Evolutionary conservation across 331 rosid species (phyloP), one percentile per base, ranked within the genome.

Genomic region (Erythrophleum ivorense): DNA sequence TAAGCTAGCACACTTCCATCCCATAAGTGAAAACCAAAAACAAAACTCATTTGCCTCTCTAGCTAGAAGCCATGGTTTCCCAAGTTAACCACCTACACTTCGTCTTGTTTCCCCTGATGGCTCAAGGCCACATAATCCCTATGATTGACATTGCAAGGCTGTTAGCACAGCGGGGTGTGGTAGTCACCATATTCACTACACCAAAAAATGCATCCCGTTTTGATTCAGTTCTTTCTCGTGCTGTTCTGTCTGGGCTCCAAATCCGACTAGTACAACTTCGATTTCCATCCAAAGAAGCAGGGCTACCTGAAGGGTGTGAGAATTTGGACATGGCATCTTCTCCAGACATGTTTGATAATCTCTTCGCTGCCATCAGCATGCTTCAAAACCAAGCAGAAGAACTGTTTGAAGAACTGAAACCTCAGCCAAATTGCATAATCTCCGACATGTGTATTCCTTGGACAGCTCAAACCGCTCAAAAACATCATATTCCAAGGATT

Each of bases 61-160:
- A 34, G 70, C 1, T 34, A 34, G 19, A 5, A 40, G 10, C 49
- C 65, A 80, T 76, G 79, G 62, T 3, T 76, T 69, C 82, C n/a
- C n/a, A 76, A 40, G 7, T 55, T 31, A 5, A 18, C 3, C 6
- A 57, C 0, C 76, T 69, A 54, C 54, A 86, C 82, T 89, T 90
- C 64, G 33, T 84, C 6, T 63, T 90, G 49, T 83, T 89, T 73
- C 94, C 97, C 50, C 24, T 82, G 4, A 84, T 87, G 88, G 83
- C 92, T 1, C 88, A 69, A 70, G 97, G 95, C 50, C 97, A 92
- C 80, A 87, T 91, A 88, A 87, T 88, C 19, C 97, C 94, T 1
- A 82, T 88, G 92, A 65, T 90, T 43, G 94, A 88, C 71, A 76
- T 88, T 1, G 92, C 92, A 16, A 87, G 50, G 69, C 18, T 87